Evolutionary conservation across 257 asterid species (phyloP), one percentile per base, ranked within the genome.

Genomic region (Solanum rostratum): DNA sequence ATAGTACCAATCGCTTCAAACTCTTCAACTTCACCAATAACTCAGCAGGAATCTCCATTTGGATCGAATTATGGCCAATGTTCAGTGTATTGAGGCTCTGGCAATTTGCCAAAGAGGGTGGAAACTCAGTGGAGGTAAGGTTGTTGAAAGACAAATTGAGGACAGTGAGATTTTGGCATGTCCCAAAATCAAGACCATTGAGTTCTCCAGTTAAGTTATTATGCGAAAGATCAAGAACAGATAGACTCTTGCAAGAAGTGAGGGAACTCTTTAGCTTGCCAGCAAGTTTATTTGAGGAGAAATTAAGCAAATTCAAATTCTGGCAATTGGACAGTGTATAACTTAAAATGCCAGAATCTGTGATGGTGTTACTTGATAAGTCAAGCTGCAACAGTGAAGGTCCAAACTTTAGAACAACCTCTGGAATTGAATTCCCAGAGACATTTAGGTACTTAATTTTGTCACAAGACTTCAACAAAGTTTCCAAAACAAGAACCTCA

Each of bases 151-250:
- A 94, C 79, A 96, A 90, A 83, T 89, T 87, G 55, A 96, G 90
- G 4, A 60, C 41, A 6, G 90, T 84, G 57, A 96, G 95, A 85
- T 92, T 93, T 20, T n/a, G 49, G 74, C 97, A 91, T 33, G 55
- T 85, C 20, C 94, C 97, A 37, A 92, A 89, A 85, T 89, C 88
- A 63, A 92, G 83, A 53, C 57, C 86, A 76, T 50, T 9, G 87
- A 95, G 60, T 84, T 91, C 52, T 12, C 91, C 94, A 46, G 91
- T 91, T 84, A 96, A 88, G 89, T 96, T 96, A 79, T 96, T 94
- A 43, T 79, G 82, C 0, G 99, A 96, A 62, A 96, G 90, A 90
- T 92, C 95, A 79, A 93, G 88, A 85, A 86, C 74, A 12, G 90
- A 88, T 79, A 95, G 91, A 89, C 86, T 89, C 41, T 78, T 86